Percentiles rank a stretch among this genome's conserved stretches.
Evolutionary conservation across 177 flowering plant genomes (phyloP).

Genomic region (Telopea speciosissima): DNA sequence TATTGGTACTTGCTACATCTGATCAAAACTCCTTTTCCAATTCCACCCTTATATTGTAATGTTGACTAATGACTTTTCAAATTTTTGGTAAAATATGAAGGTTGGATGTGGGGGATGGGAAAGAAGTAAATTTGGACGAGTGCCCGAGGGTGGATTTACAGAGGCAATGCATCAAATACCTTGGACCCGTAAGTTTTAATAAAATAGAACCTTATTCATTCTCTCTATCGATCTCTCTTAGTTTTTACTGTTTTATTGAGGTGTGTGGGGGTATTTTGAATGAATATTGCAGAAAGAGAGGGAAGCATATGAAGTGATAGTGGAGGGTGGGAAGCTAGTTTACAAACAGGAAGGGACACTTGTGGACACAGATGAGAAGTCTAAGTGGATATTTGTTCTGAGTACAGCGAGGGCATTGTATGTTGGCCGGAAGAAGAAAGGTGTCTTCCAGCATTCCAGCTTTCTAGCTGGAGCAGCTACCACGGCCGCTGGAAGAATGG

Average conservation of each 20-base stretch:
- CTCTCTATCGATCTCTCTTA: too few species aligned
- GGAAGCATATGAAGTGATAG: slow-evolving; percentile 42
- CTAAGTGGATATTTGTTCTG: slow-evolving; percentile 65
- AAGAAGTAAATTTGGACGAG: slow-evolving; percentile 16
- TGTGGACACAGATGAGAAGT: slow-evolving; percentile 34
- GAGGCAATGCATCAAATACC: slow-evolving; percentile 9
- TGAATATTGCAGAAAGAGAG: slow-evolving; percentile 43
- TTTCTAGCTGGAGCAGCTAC: slow-evolving; percentile 30
- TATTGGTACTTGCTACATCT: slow-evolving; percentile 39
- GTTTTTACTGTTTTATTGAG: too few species aligned
- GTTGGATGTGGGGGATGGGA: slow-evolving; percentile 25
- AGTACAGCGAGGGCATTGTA: slow-evolving; percentile 45
- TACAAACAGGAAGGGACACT: slow-evolving; percentile 28
- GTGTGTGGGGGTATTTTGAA: too few species aligned
- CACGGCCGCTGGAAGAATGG: slow-evolving; percentile 27
- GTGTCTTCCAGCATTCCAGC: slow-evolving; percentile 13
- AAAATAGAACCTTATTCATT: too few species aligned
- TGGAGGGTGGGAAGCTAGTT: slow-evolving; percentile 44
- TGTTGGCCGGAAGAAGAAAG: slow-evolving; percentile 38
- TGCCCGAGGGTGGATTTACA: slow-evolving; percentile 15
- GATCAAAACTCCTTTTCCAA: background rate
- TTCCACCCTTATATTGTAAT: too few species aligned
- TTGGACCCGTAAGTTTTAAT: slow-evolving; percentile 13
- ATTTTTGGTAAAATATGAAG: slow-evolving; percentile 5
- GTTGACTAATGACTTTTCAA: background rate